Conservation (phyloP, 129 eudicot species). For the Helichrysum umbraculigerum region DNA sequence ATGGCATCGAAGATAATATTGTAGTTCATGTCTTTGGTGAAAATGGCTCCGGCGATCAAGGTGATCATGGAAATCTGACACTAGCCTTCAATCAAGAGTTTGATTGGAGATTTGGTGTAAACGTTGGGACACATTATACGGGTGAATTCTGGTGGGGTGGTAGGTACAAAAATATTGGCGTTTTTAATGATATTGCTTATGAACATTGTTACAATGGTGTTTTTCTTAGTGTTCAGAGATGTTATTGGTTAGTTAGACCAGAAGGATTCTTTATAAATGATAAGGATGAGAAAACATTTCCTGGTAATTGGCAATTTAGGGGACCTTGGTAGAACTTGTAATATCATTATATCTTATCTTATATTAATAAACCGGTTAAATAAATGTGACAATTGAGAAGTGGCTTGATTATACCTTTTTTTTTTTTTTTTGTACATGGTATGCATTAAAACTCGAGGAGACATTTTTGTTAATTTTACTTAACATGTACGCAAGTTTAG, state of each 20-base stretch:
- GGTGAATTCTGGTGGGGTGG: conserved; percentile 1
- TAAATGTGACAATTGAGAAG: no score
- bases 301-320: no score
- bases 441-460: no score
- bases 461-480: no score
- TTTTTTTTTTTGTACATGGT: no score
- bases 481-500: no score
- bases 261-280: conserved; percentile 1
- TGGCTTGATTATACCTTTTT: no score
- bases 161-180: not conserved
- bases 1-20: conserved; percentile 12
- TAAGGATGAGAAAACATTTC: no score
- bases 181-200: not conserved
- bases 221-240: not conserved
- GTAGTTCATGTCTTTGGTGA: not conserved
- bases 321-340: no score
- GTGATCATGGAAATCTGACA: conserved; percentile 9
- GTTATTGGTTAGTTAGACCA: not conserved
- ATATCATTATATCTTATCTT: no score
- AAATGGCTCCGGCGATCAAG: not conserved
- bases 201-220: not conserved
- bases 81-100: not conserved
- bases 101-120: conserved; percentile 16
- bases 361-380: no score
- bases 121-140: not conserved